Evolutionary conservation across 495 filamentous ascomycete species (phyloP), one percentile per base, ranked within the genome.

Genomic region (Chaetomium tenue): DNA sequence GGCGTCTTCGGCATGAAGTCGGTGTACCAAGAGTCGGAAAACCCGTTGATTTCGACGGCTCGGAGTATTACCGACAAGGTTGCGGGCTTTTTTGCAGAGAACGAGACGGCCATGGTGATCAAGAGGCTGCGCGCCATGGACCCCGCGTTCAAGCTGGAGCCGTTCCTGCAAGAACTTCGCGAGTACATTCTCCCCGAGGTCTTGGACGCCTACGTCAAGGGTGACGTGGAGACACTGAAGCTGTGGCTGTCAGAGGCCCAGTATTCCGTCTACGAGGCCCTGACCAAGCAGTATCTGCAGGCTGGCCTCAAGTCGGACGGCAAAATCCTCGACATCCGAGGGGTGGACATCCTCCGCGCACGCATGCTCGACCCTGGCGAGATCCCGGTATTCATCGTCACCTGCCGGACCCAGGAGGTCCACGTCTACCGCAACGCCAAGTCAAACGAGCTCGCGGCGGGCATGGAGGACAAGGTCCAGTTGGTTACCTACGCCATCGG

Each of bases 131-230:
- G 92, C n/a, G 86, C 91, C 65, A 95, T 98, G 86, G 95, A 98
- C 70, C 95, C 94, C 15, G 87, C 81, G 62, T 98, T 98, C 83
- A 91, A 96, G 75, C 84, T 96, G 72, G 94, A 98, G 74, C 86
- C 90, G 0, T 98, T 97, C 82, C 79, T 97, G 42, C 87, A 89
- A 58, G 94, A 98, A 63, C 89, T 98, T 77, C 89, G 94, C 70
- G 95, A 98, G 78, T 98, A 98, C 76, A 98, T 98, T 65, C 84
- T 98, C 8, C 94, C 94, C 1, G 94, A 98, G 75, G 95, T 98
- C 4, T 86, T 98, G 9, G 94, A 98, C 70, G 95, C 95, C 6
- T 98, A 98, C 66, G 94, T 98, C 58, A 97, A 95, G 80, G 94
- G 92, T 58, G 95, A 98, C 73, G 82, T 87, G 18, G 92, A 95